Evolutionary conservation across 2,329 filamentous ascomycete genomes (phyloP).

Genomic region (Botryotinia calthae): DNA sequence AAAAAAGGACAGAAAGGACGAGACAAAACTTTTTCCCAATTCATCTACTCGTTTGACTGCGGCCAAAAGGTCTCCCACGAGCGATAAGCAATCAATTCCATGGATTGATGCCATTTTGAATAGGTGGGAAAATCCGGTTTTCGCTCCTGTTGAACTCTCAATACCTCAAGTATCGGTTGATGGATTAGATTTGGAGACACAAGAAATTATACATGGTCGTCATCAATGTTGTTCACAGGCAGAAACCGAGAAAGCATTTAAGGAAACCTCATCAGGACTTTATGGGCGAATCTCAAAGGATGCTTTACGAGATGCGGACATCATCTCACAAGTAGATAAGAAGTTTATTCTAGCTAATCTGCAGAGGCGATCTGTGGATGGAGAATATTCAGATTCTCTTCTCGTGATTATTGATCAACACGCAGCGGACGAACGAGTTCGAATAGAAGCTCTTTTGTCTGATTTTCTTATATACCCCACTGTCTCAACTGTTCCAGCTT

Average conservation of each 20-base stretch:
- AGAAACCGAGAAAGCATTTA: constrained; percentile 36
- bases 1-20: constrained; percentile 24
- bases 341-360: constrained; percentile 79
- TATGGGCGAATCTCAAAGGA: constrained; percentile 58
- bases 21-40: background rate
- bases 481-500: background rate
- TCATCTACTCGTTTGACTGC: background rate
- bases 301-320: constrained; percentile 56
- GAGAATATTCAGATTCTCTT: constrained; percentile 36
- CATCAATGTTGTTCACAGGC: constrained; percentile 34
- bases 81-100: constrained; percentile 33
- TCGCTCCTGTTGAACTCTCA: constrained; percentile 48
- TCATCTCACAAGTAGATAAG: constrained; percentile 80
- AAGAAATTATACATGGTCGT: constrained; percentile 30
- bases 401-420: constrained; percentile 88
- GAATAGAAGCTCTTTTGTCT: constrained; percentile 69
- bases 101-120: constrained; percentile 63
- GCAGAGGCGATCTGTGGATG: background rate
- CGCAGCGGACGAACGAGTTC: constrained; percentile 85
- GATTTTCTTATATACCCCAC: constrained; percentile 47
- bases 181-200: constrained; percentile 34
- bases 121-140: constrained; percentile 75
- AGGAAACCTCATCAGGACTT: constrained; percentile 31
- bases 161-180: constrained; percentile 46
- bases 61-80: constrained; percentile 28